Conservation (phyloP, 805 yeast species). For the Yarrowia deformans region DNA sequence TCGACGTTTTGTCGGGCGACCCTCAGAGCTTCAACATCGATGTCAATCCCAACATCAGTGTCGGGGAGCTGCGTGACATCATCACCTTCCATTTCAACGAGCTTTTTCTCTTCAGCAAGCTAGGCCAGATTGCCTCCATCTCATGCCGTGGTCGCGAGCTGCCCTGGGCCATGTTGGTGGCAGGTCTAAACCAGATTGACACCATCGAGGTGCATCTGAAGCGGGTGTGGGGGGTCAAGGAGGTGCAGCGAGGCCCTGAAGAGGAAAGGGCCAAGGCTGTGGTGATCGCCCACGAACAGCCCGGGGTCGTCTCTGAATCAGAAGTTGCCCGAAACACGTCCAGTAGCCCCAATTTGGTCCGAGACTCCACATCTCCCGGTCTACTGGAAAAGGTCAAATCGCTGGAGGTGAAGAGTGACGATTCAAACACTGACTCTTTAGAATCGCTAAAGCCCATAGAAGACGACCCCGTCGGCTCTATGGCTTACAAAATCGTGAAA, state of each 20-base stretch:
- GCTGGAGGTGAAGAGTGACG: slow-evolving; percentile 2
- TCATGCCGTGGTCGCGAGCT: not conserved
- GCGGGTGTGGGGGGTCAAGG: slow-evolving; percentile 1
- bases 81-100: slow-evolving; percentile 19
- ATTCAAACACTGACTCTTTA: not conserved
- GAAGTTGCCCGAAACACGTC: not conserved
- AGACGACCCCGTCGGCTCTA: too few species aligned
- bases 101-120: slow-evolving; percentile 21
- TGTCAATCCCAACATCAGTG: not conserved
- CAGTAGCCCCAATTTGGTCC: not conserved
- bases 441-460: not conserved
- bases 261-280: not conserved
- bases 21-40: slow-evolving; percentile 27
- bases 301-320: not conserved
- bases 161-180: slow-evolving; percentile 25
- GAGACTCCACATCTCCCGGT: not conserved
- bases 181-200: slow-evolving; percentile 23
- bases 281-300: slow-evolving; percentile 9
- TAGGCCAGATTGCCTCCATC: slow-evolving; percentile 8
- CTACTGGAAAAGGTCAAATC: slow-evolving; percentile 5
- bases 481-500: not conserved
- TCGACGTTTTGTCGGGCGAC: slow-evolving; percentile 9
- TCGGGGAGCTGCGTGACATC: slow-evolving; percentile 7
- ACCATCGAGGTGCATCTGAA: slow-evolving; percentile 15
- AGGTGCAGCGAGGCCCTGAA: not conserved